These are phyloP conservation scores for Neonectria hederae DNA, from an alignment of 2,329 filamentous ascomycete genomes.

Conservation along the genomic window DNA sequence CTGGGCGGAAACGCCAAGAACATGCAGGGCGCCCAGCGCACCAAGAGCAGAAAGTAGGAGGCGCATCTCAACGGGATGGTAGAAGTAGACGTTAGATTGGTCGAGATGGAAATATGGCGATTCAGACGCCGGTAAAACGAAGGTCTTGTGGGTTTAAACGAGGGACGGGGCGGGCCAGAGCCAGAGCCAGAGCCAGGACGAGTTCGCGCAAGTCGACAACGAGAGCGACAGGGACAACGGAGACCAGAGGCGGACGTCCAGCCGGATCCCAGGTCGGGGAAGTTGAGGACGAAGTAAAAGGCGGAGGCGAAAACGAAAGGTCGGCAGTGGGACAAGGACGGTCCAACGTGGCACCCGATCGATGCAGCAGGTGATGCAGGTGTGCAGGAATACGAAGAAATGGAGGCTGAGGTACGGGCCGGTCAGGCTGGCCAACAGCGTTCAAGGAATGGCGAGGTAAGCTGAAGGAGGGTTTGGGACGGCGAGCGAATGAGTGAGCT, in stretches of 20 bases:
- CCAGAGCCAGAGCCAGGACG: background rate
- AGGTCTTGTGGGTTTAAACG: background rate
- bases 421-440: constrained; percentile 22
- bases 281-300: constrained; percentile 22
- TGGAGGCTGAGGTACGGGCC: constrained; percentile 11
- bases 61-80: constrained; percentile 37
- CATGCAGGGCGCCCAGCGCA: constrained; percentile 43
- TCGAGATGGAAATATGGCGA: constrained; percentile 5
- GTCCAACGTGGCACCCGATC: constrained; percentile 34
- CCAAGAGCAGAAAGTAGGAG: constrained; percentile 42
- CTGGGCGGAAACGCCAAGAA: constrained; percentile 37
- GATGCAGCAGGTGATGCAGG: constrained; percentile 27
- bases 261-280: constrained; percentile 9
- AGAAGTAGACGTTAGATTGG: background rate
- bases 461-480: constrained; percentile 21
- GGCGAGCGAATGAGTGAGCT: constrained; percentile 22
- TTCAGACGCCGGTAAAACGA: background rate
- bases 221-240: background rate
- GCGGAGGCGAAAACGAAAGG: constrained; percentile 22
- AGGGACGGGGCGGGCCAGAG: background rate
- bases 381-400: constrained; percentile 37
- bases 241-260: constrained; percentile 11
- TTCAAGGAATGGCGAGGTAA: constrained; percentile 20
- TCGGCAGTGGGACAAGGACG: constrained; percentile 26
- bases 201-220: background rate